Evolutionary conservation across 129 eudicot species (phyloP), one percentile per base, ranked within the genome.

Genomic region (Mikania micrantha): DNA sequence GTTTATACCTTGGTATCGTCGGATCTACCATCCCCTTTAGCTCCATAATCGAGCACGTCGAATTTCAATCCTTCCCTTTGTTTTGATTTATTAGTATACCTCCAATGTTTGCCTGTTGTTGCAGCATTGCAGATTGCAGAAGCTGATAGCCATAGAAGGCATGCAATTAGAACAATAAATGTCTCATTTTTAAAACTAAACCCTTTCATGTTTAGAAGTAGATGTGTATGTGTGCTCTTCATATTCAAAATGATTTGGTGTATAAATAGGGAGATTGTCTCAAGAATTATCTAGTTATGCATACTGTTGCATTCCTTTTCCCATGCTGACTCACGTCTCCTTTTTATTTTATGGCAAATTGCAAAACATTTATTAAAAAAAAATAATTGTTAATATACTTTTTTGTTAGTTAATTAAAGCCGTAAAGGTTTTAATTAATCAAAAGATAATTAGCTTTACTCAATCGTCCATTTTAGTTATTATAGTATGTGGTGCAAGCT

Each of bases 1-100:
- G 61, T 57, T 40, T 63, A n/a, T 54, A 90, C 96, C 96, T 86
- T 86, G 13, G 85, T 86, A 60, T 90, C 96, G 66, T 86, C 96
- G 4, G 81, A 60, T 19, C 7, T 70, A 49, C 96, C 96, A 60
- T 90, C 87, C n/a, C 96, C 96, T 77, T 79, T 84, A 47, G 96
- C 95, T 64, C 96, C 95, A 76, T 79, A 90, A 56, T 82, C 68
- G 32, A 84, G 58, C 74, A 86, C 96, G 66, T 82, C 65, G 49
- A 74, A 84, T 27, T 35, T 64, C 9, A 80, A 68, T 47, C 87
- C 76, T 17, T 64, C 60, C n/a, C 41, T 66, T 22, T 4, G 66
- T 56, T 79, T 75, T 7, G 73, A 60, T 65, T 70, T 77, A 28
- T 83, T 66, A 24, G 44, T 66, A 82, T 77, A 80, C 66, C 87